These are phyloP conservation scores for Gnaphalium uliginosum DNA, from an alignment of 129 eudicot species.

Conservation along the genomic window DNA sequence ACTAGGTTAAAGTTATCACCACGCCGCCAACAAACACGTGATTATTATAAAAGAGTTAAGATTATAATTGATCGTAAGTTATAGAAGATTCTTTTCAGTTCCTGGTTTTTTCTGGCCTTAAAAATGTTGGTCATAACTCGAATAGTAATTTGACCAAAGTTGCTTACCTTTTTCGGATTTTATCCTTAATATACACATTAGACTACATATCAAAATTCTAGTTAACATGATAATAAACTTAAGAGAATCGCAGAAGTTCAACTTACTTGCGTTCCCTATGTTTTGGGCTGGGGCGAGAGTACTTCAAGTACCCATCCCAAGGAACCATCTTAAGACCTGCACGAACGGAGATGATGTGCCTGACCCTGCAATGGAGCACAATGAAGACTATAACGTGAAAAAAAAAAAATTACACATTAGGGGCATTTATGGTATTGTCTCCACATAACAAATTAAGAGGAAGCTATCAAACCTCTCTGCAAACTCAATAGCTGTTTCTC, in stretches of 20 bases:
- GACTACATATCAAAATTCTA: background rate
- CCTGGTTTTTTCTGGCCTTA: background rate
- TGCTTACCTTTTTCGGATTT: background rate
- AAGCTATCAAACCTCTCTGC: conserved; percentile 74
- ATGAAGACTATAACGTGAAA: background rate
- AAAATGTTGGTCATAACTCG: background rate
- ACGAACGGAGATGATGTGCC: conserved; percentile 79
- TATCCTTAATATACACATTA: background rate
- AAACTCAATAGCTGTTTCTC: conserved; percentile 94
- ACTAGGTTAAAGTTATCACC: background rate
- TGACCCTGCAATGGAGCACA: conserved; percentile 57
- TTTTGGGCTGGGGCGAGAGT: conserved; percentile 97
- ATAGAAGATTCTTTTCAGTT: background rate
- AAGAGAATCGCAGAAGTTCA: background rate
- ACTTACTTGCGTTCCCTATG: conserved; percentile 90
- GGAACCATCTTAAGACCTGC: conserved; percentile 97
- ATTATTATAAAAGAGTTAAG: background rate
- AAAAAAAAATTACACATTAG: background rate
- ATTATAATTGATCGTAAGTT: background rate
- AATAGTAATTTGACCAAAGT: background rate
- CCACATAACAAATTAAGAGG: background rate
- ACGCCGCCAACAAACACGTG: background rate
- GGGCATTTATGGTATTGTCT: background rate
- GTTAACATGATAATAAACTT: background rate
- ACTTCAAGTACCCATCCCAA: conserved; percentile 96